These are phyloP conservation scores for Coemansia javaensis DNA, from an alignment of 192 early-diverging fungal species.

Conservation along the genomic window DNA sequence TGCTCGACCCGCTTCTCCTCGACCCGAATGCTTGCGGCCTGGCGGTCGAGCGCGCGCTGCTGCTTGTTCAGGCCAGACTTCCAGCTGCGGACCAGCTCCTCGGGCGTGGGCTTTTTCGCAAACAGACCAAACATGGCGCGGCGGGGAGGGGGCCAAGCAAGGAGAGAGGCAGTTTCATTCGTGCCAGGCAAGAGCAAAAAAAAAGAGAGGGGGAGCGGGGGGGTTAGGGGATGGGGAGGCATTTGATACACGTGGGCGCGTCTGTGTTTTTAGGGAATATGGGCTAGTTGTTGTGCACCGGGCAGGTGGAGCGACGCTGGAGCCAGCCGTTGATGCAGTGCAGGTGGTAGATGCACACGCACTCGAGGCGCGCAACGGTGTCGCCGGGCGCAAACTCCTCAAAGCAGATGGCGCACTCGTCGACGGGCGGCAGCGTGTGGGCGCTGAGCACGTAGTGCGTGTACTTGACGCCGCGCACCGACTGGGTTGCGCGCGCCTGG, in stretches of 20 bases:
- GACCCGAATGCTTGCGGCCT: conserved; percentile 68
- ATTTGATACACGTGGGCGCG: too few species aligned
- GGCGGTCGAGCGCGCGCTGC: conserved; percentile 81
- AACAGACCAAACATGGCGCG: conserved; percentile 13
- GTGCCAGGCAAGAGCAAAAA: too few species aligned
- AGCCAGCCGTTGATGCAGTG: conserved; percentile 82
- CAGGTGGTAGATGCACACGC: conserved; percentile 85
- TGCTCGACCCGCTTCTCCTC: conserved; percentile 81
- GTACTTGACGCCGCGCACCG: conserved; percentile 36
- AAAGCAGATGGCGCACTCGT: conserved; percentile 93
- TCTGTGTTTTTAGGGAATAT: too few species aligned
- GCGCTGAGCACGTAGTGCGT: conserved; percentile 55
- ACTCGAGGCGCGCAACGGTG: conserved; percentile 75
- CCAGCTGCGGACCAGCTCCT: conserved; percentile 87
- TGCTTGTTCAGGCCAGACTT: conserved; percentile 72
- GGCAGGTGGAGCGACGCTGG: conserved; percentile 66
- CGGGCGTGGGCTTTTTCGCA: conserved; percentile 40
- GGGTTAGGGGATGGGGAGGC: too few species aligned
- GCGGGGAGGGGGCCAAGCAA: too few species aligned
- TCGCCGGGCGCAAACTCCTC: conserved; percentile 84
- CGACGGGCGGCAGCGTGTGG: conserved; percentile 59
- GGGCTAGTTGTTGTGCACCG: conserved; percentile 80
- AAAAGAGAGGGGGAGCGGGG: too few species aligned
- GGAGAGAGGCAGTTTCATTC: too few species aligned
- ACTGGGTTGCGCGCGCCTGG: conserved; percentile 5